Conservation (phyloP, 257 asterid species). For the Dorcoceras hygrometricum region DNA sequence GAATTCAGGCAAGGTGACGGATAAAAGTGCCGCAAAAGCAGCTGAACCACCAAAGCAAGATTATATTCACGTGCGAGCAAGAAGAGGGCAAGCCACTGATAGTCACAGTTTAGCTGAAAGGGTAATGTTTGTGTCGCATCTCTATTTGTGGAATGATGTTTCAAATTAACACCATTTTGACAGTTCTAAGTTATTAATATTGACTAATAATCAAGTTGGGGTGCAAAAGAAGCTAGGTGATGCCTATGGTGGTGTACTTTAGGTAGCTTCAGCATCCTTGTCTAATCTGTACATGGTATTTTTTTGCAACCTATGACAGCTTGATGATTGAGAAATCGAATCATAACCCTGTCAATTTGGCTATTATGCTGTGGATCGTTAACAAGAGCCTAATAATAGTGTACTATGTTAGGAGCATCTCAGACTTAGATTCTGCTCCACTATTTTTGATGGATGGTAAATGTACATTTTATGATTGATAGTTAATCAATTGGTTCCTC, state of each 20-base stretch:
- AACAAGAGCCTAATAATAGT: background rate
- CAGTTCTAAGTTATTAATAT: background rate
- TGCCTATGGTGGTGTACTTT: background rate
- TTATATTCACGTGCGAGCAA: conserved; percentile 66
- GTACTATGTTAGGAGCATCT: background rate
- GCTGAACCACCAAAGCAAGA: conserved; percentile 56
- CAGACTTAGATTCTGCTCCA: background rate
- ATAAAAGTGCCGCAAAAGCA: conserved; percentile 33
- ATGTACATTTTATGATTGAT: conserved; percentile 6
- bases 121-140: conserved; percentile 30
- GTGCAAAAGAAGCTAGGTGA: background rate
- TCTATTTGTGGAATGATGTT: conserved; percentile 6
- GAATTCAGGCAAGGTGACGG: conserved; percentile 42
- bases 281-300: background rate
- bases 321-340: background rate
- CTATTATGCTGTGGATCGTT: background rate
- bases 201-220: too few relatives aligned
- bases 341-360: background rate
- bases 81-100: conserved; percentile 77
- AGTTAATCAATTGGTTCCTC: conserved; percentile 16
- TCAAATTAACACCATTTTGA: background rate
- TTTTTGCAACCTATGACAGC: background rate
- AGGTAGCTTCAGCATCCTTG: background rate
- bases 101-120: conserved; percentile 75
- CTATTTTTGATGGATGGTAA: background rate